Evolutionary conservation across 768 basidiomycete genomes (phyloP), one percentile per base, ranked within the genome.

Genomic region (Chalciporus piperatus): DNA sequence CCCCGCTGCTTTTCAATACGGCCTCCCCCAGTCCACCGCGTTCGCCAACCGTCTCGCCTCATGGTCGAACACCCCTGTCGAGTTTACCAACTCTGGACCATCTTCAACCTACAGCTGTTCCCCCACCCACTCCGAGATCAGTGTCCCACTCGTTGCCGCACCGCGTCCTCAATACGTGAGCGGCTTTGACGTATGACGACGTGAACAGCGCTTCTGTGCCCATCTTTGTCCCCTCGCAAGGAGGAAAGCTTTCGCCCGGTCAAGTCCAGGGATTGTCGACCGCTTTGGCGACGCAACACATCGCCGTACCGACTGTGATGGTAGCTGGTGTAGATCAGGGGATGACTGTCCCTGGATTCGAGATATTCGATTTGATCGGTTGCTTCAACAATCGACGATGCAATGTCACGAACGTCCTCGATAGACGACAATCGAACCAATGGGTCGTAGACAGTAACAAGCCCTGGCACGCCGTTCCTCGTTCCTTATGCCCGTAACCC

Each of bases 41-140:
- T 12, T 52, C 50, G 50, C 23, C 41, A 45, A 38, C 52, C 56
- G 4, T 19, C 25, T 33, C 1, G 3, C 43, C 0, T 48, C 59
- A 10, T 63, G 62, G 62, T n/a, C 42, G 6, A 41, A 30, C 13
- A 22, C 59, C 50, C 48, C 55, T 59, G 11, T 48, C 19, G 57
- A 56, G 25, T 54, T 62, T 6, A 6, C 60, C 2, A 47, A 59
- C 28, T 73, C 75, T 1, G 61, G 67, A 7, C 65, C 76, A 0
- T 76, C 77, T 0, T 74, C 77, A 2, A 63, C 68, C 6, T 78
- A 77, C 58, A 72, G 74, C 1, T 72, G 74, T 2, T 78, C 77
- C 0, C 74, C 76, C 0, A 61, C 70, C 0, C 68, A 54, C 0
- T 64, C 70, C 4, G 69, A 72, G 13, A 57, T 57, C 45, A 45